Base-by-base conservation (phyloP, 2,329 filamentous ascomycete species). In the Xylaria sp. region DNA sequence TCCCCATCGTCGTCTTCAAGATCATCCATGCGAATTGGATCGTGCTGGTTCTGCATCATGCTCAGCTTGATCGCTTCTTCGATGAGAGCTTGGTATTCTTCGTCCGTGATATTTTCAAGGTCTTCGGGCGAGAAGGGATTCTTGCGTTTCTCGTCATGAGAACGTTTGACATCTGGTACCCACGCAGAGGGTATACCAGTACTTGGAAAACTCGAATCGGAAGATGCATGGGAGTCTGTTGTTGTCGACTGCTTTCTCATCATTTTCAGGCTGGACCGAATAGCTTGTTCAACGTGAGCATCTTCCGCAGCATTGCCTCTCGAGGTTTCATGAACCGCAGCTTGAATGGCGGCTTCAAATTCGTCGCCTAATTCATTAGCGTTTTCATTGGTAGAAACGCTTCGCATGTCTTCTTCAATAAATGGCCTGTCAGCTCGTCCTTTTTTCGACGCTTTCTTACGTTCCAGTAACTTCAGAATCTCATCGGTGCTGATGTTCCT, bases 331-430 rank as follows among this genome's bases (percentile, higher is more conserved):
- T 83, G 82, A 0, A 96, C 91, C 0, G 91, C 92, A 12, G 84
- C 84, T 63, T 85, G 86, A 67, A 96, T 95, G 0, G 92, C 92
- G 51, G 86, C 83, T 77, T 95, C 92, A 51, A 94, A 86, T 66
- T 92, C 90, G 1, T 85, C 84, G 41, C 88, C 84, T n/a, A 87
- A 83, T 12, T 76, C 74, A 56, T 46, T 66, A 39, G 61, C 55
- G 37, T 52, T 65, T 59, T 71, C 48, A 3, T 56, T 55, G 41
- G 67, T 57, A 5, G 72, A 67, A 70, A 55, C 66, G 65, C 48
- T 67, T 70, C 65, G 68, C 56, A 68, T 20, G 58, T 75, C 73
- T 44, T 77, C 71, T 18, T 71, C 69, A 62, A 73, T 64, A 52
- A 69, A 72, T 57, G 73, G 63, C 2, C 70, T 71, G 18, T 70